Evolutionary conservation across 2,329 filamentous ascomycete genomes (phyloP).

Genomic region (Sphaerulina populicola): DNA sequence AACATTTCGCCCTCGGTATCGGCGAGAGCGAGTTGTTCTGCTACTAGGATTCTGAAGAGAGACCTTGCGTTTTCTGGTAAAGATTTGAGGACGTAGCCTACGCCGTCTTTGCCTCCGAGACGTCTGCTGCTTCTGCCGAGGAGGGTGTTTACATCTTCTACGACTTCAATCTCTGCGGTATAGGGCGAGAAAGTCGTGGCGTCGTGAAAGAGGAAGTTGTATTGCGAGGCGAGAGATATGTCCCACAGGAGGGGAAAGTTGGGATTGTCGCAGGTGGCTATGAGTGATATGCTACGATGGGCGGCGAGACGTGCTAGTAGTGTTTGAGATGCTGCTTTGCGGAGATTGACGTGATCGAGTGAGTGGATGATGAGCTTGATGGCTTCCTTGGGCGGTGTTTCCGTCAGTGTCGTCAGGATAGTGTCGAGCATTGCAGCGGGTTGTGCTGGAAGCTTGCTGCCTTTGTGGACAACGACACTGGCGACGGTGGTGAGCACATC

Average conservation of each 20-base stretch:
- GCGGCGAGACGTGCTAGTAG: constrained; percentile 68
- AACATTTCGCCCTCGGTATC: constrained; percentile 45
- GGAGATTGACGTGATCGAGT: constrained; percentile 70
- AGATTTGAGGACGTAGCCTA: constrained; percentile 81
- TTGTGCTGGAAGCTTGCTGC: constrained; percentile 53
- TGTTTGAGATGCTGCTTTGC: constrained; percentile 60
- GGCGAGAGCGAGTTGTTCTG: constrained; percentile 65
- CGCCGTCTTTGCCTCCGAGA: constrained; percentile 81
- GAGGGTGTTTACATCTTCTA: constrained; percentile 83
- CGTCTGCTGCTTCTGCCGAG: constrained; percentile 72
- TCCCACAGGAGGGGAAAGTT: constrained; percentile 88
- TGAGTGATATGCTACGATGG: constrained; percentile 61
- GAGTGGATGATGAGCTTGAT: constrained; percentile 58
- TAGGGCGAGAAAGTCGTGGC: constrained; percentile 80
- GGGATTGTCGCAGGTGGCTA: constrained; percentile 79
- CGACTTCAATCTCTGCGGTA: constrained; percentile 65
- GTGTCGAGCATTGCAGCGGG: constrained; percentile 60
- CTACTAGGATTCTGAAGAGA: constrained; percentile 74
- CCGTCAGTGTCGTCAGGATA: constrained; percentile 54
- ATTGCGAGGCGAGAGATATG: constrained; percentile 68
- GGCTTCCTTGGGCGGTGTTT: constrained; percentile 33
- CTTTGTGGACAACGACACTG: constrained; percentile 48
- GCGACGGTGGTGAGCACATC: constrained; percentile 64
- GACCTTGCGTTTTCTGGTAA: constrained; percentile 86
- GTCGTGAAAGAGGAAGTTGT: constrained; percentile 87